Conservation (phyloP, 805 yeast species). For the Blastobotrys americana region DNA sequence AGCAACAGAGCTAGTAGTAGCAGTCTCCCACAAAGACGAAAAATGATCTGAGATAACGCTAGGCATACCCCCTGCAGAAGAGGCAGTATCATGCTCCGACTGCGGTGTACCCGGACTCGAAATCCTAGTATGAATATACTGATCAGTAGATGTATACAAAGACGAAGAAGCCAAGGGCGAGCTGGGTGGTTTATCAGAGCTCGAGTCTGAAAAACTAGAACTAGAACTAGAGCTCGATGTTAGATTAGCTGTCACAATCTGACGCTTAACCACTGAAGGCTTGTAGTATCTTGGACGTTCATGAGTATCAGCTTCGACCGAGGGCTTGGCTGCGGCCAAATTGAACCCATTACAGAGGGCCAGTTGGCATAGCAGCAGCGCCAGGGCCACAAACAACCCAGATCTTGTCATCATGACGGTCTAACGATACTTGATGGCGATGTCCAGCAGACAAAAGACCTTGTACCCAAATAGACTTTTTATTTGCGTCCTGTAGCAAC, state of each 20-base stretch:
- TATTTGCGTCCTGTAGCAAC: too few species aligned
- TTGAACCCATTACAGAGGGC: too few species aligned
- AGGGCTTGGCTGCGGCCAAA: neutral
- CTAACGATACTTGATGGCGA: too few species aligned
- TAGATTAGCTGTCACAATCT: slow-evolving; percentile 14
- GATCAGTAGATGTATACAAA: slow-evolving; percentile 2
- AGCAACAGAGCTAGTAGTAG: neutral
- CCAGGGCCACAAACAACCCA: neutral
- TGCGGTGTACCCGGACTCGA: too few species aligned
- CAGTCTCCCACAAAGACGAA: neutral
- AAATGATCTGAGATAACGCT: neutral
- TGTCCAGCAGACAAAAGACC: too few species aligned
- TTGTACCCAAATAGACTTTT: too few species aligned
- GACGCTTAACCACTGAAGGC: slow-evolving; percentile 15
- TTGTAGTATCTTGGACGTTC: slow-evolving; percentile 15
- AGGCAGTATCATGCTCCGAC: too few species aligned
- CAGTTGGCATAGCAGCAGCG: neutral
- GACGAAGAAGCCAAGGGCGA: neutral
- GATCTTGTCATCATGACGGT: neutral
- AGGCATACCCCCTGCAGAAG: neutral
- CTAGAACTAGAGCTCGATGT: slow-evolving; percentile 9
- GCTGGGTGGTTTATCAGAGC: neutral
- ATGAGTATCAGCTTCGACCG: slow-evolving; percentile 1
- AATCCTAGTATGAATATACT: neutral
- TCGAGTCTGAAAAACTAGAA: neutral